These are phyloP conservation scores for Mycena vulgaris DNA, from an alignment of 768 basidiomycete species.

Conservation along the genomic window DNA sequence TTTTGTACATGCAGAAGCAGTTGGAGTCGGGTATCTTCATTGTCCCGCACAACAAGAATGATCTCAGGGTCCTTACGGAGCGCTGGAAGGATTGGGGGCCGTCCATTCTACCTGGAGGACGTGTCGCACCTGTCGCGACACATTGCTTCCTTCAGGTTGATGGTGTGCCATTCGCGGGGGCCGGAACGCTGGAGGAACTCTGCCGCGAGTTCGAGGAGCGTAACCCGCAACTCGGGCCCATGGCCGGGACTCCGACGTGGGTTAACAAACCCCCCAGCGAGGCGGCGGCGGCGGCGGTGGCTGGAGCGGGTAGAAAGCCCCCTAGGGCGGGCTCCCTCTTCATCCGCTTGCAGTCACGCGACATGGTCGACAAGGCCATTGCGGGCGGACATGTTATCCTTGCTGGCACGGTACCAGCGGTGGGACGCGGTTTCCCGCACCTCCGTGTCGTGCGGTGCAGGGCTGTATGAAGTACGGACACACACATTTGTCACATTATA, in stretches of 20 bases:
- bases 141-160: neutral
- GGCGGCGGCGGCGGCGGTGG: neutral
- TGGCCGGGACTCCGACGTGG: neutral
- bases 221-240: neutral
- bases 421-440: neutral
- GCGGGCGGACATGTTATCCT: neutral
- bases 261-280: neutral
- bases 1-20: neutral
- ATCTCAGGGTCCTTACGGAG: neutral
- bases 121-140: neutral
- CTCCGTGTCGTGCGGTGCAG: neutral
- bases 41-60: neutral
- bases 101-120: neutral
- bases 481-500: too few relatives aligned
- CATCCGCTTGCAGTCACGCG: neutral
- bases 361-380: neutral
- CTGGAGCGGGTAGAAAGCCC: neutral
- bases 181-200: neutral
- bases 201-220: neutral
- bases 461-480: neutral
- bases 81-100: neutral
- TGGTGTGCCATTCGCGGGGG: neutral
- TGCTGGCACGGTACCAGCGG: neutral
- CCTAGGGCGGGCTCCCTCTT: neutral
- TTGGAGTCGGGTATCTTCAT: neutral